These are phyloP conservation scores for Skeletonema costatum DNA, from an alignment of 108 stramenopile species.

Conservation along the genomic window DNA sequence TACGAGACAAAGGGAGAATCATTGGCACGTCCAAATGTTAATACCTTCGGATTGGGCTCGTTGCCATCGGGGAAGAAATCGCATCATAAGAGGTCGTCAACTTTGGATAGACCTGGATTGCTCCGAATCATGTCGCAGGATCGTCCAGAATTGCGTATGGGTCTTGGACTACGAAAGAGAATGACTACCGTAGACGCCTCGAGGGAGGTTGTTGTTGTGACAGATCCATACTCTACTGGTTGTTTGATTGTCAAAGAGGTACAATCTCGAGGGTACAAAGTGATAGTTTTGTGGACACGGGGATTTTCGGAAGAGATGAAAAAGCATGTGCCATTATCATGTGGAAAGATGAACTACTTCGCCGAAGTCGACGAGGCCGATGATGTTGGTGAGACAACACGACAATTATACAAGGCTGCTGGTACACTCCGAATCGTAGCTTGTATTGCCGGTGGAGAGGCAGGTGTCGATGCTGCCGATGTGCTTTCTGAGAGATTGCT, in stretches of 20 bases:
- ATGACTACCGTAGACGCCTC: constrained; percentile 83
- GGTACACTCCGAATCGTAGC: constrained; percentile 71
- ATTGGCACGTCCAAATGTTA: constrained; percentile 70
- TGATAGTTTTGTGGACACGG: constrained; percentile 78
- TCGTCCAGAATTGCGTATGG: constrained; percentile 67
- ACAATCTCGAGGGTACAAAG: constrained; percentile 71
- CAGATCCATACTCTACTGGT: constrained; percentile 95
- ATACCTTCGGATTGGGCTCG: constrained; percentile 49
- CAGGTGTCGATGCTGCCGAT: constrained; percentile 86
- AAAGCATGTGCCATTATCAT: constrained; percentile 71
- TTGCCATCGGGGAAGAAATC: constrained; percentile 27
- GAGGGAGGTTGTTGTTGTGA: constrained; percentile 83
- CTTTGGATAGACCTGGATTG: constrained; percentile 73
- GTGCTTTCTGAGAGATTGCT: constrained; percentile 74
- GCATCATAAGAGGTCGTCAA: constrained; percentile 50
- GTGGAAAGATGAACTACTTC: constrained; percentile 48
- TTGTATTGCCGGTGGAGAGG: constrained; percentile 82
- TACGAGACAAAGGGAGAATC: constrained; percentile 74
- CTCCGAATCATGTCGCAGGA: constrained; percentile 75
- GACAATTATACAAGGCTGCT: constrained; percentile 60
- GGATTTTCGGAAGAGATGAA: constrained; percentile 73
- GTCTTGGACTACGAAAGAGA: constrained; percentile 50
- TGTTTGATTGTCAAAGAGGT: constrained; percentile 76
- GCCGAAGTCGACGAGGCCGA: constrained; percentile 63
- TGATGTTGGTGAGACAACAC: constrained; percentile 53